Evolutionary conservation across 495 filamentous ascomycete species (phyloP), one percentile per base, ranked within the genome.

Genomic region (Xanthoparmelia taractica): DNA sequence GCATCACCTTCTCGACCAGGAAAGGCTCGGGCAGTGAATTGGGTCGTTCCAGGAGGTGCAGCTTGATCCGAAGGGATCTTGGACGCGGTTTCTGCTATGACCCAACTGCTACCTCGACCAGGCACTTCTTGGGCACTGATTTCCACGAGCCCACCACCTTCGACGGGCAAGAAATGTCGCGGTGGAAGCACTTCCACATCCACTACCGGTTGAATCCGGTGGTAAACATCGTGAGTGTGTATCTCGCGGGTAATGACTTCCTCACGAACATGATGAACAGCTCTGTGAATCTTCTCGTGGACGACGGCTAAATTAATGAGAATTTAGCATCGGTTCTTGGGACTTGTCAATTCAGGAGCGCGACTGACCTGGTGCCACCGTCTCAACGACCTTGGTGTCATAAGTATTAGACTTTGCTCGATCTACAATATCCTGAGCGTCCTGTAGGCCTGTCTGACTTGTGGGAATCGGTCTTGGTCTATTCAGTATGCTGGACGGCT

Each of bases 161-260:
- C 70, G 17, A 72, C 67, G n/a, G 71, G 71, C 31, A 73, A 41
- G 36, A 73, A 73, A 47, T 73, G 71, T 15, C 70, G 65, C 2
- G 71, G 64, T 36, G 71, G 71, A 11, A 71, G 74, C 13, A 80
- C 70, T 64, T 83, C 76, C 17, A 78, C 72, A 18, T 83, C 80
- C 34, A 74, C 73, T 47, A 85, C 69, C 6, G 84, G 84, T 12
- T 78, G 78, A 33, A 83, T 76, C 18, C 75, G 75, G 61, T 82
- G 80, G 60, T 77, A 77, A 25, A 80, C 69, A 37, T 85, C 78
- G 67, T 85, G 72, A 25, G 73, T 76, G 67, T 86, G 82, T 63
- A 84, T 80, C 37, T 85, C 82, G 33, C 81, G 79, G 6, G 79
- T 75, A 36, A 84, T 80, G 11, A 65, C 57, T 66, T 85, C 78